A percentile compares a stretch with the other conserved stretches of the same genome.
Evolutionary conservation across 2,329 filamentous ascomycete species (phyloP).

Genomic region (Epichloe uncinata): DNA sequence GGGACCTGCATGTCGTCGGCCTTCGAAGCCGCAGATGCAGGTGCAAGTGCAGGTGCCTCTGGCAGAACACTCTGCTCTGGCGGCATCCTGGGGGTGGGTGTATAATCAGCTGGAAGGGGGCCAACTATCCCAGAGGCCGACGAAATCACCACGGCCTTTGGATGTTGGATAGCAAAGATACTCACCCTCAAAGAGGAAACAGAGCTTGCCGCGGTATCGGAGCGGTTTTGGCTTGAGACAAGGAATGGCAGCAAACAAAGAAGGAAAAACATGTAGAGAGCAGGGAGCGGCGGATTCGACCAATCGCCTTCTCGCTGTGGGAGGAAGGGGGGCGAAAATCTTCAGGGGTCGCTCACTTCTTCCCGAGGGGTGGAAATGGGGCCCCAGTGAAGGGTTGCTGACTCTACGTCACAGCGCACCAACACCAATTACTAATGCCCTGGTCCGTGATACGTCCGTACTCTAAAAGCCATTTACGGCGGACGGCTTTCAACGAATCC

Average conservation of each 20-base stretch:
- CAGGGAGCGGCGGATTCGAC: not conserved
- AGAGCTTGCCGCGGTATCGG: not conserved
- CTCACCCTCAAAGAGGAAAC: not conserved
- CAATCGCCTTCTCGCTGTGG: too few species aligned
- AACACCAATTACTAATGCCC: slow-evolving; percentile 5
- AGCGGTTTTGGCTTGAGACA: not conserved
- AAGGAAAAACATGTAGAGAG: not conserved
- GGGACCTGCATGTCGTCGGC: not conserved
- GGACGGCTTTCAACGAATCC: slow-evolving; percentile 1
- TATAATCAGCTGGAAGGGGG: not conserved
- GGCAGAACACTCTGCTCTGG: not conserved
- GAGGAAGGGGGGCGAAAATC: too few species aligned
- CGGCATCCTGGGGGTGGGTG: not conserved
- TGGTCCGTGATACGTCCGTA: not conserved
- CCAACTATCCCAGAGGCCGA: not conserved
- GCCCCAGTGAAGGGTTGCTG: too few species aligned
- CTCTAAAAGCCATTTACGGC: not conserved
- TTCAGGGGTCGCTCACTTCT: not conserved
- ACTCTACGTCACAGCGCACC: not conserved
- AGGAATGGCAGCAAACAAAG: not conserved
- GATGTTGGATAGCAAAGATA: too few species aligned
- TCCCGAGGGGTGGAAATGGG: not conserved
- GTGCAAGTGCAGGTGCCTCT: not conserved
- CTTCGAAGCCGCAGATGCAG: not conserved
- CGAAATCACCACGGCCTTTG: too few species aligned